Percentiles rank a stretch among this genome's conserved stretches.
phyloP scores from a whole-genome alignment of 805 yeast genomes.

The Candida piceae region DNA sequence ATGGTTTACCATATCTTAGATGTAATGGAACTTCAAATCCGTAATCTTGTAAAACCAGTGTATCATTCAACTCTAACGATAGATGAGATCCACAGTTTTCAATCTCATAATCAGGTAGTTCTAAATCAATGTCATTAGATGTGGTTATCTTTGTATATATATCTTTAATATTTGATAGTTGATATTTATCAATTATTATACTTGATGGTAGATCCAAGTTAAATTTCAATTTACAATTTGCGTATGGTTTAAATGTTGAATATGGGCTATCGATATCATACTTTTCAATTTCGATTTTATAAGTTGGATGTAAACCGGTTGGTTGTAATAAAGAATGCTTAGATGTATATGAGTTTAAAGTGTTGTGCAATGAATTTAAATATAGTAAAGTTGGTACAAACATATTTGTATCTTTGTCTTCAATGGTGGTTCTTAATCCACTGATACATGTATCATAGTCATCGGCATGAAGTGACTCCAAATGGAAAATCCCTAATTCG shows the following conservation, averaged over 20 bases:
- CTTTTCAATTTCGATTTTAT: constrained; percentile 10
- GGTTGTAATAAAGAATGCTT: constrained; percentile 15
- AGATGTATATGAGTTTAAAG: constrained; percentile 9
- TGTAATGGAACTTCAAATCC: constrained; percentile 30
- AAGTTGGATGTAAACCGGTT: constrained; percentile 25
- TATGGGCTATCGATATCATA: neutral
- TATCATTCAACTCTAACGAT: constrained; percentile 14
- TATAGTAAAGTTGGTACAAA: constrained; percentile 23
- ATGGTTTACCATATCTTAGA: constrained; percentile 27
- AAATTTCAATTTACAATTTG: constrained; percentile 19
- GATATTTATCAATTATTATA: constrained; percentile 26
- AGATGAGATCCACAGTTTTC: constrained; percentile 22
- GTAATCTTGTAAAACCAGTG: constrained; percentile 4
- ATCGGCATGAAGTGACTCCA: constrained; percentile 10
- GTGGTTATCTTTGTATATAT: constrained; percentile 8
- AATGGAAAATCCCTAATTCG: constrained; percentile 21
- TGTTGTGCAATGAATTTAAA: constrained; percentile 17
- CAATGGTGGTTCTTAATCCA: constrained; percentile 15
- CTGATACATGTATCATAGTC: constrained; percentile 19
- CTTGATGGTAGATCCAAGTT: constrained; percentile 22
- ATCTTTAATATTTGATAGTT: constrained; percentile 5
- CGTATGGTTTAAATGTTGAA: constrained; percentile 4
- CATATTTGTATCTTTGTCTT: constrained; percentile 4
- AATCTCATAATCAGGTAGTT: constrained; percentile 26
- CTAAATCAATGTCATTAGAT: constrained; percentile 25